These are phyloP conservation scores for Naganishia liquefaciens DNA, from an alignment of 1,284 basidiomycete genomes.

Conservation along the genomic window DNA sequence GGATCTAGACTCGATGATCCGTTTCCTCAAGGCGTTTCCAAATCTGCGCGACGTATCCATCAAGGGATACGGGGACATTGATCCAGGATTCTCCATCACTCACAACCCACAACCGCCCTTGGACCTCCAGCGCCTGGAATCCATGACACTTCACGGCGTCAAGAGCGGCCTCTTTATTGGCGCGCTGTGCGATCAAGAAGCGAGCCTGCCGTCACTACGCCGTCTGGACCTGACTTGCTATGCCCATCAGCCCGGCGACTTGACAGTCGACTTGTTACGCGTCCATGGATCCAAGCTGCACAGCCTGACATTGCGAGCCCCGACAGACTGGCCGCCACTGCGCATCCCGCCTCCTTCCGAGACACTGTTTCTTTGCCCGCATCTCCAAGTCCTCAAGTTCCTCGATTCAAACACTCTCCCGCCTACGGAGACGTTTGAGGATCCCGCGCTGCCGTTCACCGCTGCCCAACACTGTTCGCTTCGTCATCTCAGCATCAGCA, in stretches of 20 bases:
- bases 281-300: constrained; percentile 11
- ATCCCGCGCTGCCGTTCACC: constrained; percentile 4
- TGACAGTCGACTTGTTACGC: constrained; percentile 15
- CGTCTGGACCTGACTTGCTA: constrained; percentile 17
- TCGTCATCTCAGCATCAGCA: constrained; percentile 20
- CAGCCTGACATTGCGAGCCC: constrained; percentile 11
- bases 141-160: constrained; percentile 15
- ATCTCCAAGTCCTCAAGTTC: not conserved
- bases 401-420: constrained; percentile 18
- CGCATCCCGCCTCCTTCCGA: constrained; percentile 5
- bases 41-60: constrained; percentile 14
- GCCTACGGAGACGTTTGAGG: constrained; percentile 15
- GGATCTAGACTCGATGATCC: constrained; percentile 18
- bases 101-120: constrained; percentile 15
- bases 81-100: constrained; percentile 6
- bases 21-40: constrained; percentile 13
- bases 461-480: constrained; percentile 13
- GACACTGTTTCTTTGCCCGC: constrained; percentile 5
- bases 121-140: constrained; percentile 1
- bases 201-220: constrained; percentile 1
- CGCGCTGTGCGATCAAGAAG: not conserved
- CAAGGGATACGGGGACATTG: constrained; percentile 16
- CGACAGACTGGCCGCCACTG: constrained; percentile 18
- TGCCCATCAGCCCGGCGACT: constrained; percentile 7
- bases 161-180: constrained; percentile 14